Evolutionary conservation across 2,329 filamentous ascomycete species (phyloP).

Genomic region (Pseudogymnoascus sp.): DNA sequence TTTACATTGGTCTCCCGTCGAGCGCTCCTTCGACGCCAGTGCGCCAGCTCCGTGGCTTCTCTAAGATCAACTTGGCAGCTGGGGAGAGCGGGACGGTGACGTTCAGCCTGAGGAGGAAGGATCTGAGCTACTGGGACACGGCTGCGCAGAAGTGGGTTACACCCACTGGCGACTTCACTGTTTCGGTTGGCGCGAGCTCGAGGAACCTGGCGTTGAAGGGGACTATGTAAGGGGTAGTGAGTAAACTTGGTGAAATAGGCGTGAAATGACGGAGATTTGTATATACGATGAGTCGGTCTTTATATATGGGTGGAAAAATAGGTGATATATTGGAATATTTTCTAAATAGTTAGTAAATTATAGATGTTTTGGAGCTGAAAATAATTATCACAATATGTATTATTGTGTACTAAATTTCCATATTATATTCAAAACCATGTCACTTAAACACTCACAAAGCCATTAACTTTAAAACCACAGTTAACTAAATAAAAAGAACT

Average conservation of each 20-base stretch:
- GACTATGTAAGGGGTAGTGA: conserved; percentile 22
- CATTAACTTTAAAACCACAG: background rate
- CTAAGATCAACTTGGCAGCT: conserved; percentile 44
- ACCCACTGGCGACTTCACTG: conserved; percentile 24
- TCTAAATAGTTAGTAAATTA: background rate
- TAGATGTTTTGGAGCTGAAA: background rate
- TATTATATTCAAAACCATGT: background rate
- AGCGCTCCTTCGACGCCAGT: conserved; percentile 37
- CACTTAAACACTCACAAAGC: background rate
- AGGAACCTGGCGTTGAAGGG: conserved; percentile 24
- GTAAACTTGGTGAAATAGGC: conserved; percentile 32
- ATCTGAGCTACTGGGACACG: conserved; percentile 82
- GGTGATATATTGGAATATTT: background rate
- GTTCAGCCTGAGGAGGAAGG: conserved; percentile 66
- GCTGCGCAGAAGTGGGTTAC: conserved; percentile 73
- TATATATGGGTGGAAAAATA: background rate
- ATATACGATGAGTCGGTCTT: conserved; percentile 3
- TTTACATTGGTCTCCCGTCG: conserved; percentile 32
- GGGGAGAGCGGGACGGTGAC: conserved; percentile 39
- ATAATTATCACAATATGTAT: background rate
- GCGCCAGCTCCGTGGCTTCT: conserved; percentile 56
- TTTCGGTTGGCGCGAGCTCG: conserved; percentile 27
- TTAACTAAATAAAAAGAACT: background rate
- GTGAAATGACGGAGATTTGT: background rate
- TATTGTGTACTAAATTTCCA: background rate